Evolutionary conservation across 2,329 filamentous ascomycete genomes (phyloP).

Genomic region (Aspergillus sp.): DNA sequence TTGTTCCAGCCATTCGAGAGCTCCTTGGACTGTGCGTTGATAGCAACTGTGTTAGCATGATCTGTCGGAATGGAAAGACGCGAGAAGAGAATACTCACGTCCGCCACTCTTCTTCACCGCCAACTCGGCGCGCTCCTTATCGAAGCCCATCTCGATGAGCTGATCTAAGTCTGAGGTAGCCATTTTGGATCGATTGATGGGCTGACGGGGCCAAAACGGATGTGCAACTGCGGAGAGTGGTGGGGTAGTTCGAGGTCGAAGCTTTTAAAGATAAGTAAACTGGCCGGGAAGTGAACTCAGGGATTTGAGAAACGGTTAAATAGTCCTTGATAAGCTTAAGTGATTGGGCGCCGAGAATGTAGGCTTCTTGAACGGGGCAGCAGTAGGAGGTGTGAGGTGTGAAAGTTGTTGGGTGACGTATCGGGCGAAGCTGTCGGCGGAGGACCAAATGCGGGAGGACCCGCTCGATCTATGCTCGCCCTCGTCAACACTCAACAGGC

Average conservation of each 20-base stretch:
- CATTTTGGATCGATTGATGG: slow-evolving; percentile 22
- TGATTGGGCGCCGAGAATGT: background rate
- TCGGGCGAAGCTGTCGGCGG: background rate
- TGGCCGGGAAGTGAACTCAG: background rate
- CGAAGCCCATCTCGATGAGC: slow-evolving; percentile 73
- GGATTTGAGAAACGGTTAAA: background rate
- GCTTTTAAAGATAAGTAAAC: background rate
- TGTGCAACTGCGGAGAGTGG: background rate
- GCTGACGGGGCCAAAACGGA: background rate
- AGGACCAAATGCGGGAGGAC: slow-evolving; percentile 4
- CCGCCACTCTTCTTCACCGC: slow-evolving; percentile 82
- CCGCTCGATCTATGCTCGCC: slow-evolving; percentile 1
- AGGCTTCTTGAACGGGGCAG: background rate
- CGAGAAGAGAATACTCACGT: slow-evolving; percentile 53
- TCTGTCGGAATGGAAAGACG: background rate
- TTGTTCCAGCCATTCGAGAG: slow-evolving; percentile 90
- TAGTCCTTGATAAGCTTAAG: background rate
- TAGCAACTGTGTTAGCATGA: slow-evolving; percentile 11
- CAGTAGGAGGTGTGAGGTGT: background rate
- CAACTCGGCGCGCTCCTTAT: slow-evolving; percentile 75
- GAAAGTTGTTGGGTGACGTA: slow-evolving; percentile 9
- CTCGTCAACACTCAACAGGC: background rate
- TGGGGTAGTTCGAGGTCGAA: background rate
- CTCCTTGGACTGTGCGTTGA: slow-evolving; percentile 67
- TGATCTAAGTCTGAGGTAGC: slow-evolving; percentile 57